Conservation (phyloP, 2,329 filamentous ascomycete genomes). For the Scleromitrula shiraiana region DNA sequence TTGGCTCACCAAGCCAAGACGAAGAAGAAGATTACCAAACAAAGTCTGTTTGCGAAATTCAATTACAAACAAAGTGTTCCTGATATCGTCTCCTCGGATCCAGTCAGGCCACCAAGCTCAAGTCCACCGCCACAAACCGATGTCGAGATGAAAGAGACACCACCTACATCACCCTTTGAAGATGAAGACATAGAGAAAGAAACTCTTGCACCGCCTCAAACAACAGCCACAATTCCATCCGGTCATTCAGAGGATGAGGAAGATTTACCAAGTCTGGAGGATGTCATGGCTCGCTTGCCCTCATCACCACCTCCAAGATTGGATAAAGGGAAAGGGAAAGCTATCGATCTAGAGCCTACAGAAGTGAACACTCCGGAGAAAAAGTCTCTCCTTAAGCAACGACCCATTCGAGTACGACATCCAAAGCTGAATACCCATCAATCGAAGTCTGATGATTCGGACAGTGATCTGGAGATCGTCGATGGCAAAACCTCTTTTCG, state of each 20-base stretch:
- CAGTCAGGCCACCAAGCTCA: constrained; percentile 43
- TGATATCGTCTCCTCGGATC: constrained; percentile 25
- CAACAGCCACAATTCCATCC: not conserved
- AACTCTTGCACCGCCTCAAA: not conserved
- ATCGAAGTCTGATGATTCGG: constrained; percentile 35
- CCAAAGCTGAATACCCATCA: constrained; percentile 32
- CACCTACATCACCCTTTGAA: constrained; percentile 58
- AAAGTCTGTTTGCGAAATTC: constrained; percentile 75
- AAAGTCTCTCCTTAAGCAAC: constrained; percentile 20
- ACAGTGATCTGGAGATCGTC: constrained; percentile 37
- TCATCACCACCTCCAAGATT: constrained; percentile 22
- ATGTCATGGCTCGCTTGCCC: constrained; percentile 12
- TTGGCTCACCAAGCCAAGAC: constrained; percentile 83
- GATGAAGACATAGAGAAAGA: constrained; percentile 24
- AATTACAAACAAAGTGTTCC: constrained; percentile 49
- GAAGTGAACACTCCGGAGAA: constrained; percentile 13
- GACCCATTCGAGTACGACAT: constrained; percentile 33
- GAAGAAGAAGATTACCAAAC: constrained; percentile 82
- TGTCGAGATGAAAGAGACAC: constrained; percentile 50
- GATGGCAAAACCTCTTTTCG: constrained; percentile 22
- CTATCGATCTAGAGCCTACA: constrained; percentile 26
- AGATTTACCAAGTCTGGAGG: constrained; percentile 16
- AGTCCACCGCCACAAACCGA: constrained; percentile 44
- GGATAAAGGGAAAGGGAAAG: constrained; percentile 57
- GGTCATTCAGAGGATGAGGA: constrained; percentile 7